Evolutionary conservation across 306 rosid species (phyloP).

Genomic region (Neltuma alba): DNA sequence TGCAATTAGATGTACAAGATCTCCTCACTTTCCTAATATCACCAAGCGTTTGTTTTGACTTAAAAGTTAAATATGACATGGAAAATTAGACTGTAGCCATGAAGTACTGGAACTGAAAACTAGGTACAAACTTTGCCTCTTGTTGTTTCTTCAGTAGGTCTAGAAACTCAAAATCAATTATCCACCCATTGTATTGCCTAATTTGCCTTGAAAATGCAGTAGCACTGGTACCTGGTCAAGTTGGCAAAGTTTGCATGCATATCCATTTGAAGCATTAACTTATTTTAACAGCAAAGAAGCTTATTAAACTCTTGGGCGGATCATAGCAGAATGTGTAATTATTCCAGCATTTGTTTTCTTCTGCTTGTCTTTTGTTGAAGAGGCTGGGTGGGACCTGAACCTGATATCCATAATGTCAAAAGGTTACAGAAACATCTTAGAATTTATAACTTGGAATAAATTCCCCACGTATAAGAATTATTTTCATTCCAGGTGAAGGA

Average conservation of each 20-base stretch:
- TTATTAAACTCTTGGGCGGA: constrained; percentile 1
- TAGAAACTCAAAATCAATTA: constrained; percentile 1
- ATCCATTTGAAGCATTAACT: not conserved
- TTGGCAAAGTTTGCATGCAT: constrained; percentile 5
- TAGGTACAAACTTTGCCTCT: not conserved
- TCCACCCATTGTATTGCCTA: not conserved
- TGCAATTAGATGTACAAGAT: not conserved
- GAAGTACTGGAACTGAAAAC: constrained; percentile 8
- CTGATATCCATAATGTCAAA: not conserved
- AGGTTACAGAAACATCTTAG: constrained; percentile 7
- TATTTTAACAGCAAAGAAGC: not conserved
- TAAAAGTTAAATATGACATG: constrained; percentile 5
- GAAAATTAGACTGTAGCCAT: not conserved
- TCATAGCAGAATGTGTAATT: not conserved
- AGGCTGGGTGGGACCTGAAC: not conserved
- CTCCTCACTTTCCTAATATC: constrained; percentile 18
- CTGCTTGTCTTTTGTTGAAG: not conserved
- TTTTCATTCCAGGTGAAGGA: constrained; percentile 73
- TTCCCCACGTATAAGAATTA: constrained; percentile 19
- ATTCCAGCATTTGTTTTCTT: not conserved
- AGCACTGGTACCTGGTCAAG: not conserved
- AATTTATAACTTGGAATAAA: not conserved
- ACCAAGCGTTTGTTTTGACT: constrained; percentile 1
- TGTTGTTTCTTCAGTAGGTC: constrained; percentile 18
- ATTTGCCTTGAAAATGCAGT: constrained; percentile 14